Evolutionary conservation across 1,284 basidiomycete species (phyloP).

Genomic region (Ganoderma meredithae): DNA sequence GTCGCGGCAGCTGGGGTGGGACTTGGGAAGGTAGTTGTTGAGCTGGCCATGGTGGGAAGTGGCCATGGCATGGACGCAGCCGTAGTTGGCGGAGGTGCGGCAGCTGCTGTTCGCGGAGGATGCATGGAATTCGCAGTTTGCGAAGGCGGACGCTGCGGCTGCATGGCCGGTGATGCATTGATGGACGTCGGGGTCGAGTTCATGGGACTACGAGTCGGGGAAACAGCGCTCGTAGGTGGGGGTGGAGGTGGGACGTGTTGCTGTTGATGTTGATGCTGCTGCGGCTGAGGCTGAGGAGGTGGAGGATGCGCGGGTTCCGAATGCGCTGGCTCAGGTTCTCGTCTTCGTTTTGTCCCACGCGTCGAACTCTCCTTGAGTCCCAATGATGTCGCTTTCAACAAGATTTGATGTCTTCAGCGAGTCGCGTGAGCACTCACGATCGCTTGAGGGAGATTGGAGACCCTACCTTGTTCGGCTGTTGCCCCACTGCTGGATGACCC

Average conservation of each 20-base stretch:
- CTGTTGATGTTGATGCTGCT: slow-evolving; percentile 13
- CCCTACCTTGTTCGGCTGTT: slow-evolving; percentile 69
- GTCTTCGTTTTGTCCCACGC: slow-evolving; percentile 67
- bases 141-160: slow-evolving; percentile 39
- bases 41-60: slow-evolving; percentile 41
- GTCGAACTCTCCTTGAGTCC: slow-evolving; percentile 77
- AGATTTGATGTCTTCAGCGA: slow-evolving; percentile 71
- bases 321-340: slow-evolving; percentile 49
- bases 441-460: slow-evolving; percentile 8
- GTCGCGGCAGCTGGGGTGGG: slow-evolving; percentile 30
- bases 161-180: slow-evolving; percentile 39
- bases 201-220: slow-evolving; percentile 42
- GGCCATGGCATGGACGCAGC: slow-evolving; percentile 51
- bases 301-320: slow-evolving; percentile 43
- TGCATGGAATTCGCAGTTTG: slow-evolving; percentile 34
- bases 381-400: slow-evolving; percentile 77
- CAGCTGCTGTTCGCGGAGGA: slow-evolving; percentile 25
- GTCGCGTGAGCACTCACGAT: not conserved
- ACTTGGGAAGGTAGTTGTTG: slow-evolving; percentile 39
- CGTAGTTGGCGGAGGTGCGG: slow-evolving; percentile 32
- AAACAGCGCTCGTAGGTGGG: slow-evolving; percentile 26
- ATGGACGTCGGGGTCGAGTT: slow-evolving; percentile 38
- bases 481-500: slow-evolving; percentile 75
- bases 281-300: slow-evolving; percentile 37
- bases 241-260: slow-evolving; percentile 1